A percentile compares a stretch with the other conserved stretches of the same genome.
Evolutionary conservation across 2,329 filamentous ascomycete genomes (phyloP).

Genomic region (Diaporthe sp.): DNA sequence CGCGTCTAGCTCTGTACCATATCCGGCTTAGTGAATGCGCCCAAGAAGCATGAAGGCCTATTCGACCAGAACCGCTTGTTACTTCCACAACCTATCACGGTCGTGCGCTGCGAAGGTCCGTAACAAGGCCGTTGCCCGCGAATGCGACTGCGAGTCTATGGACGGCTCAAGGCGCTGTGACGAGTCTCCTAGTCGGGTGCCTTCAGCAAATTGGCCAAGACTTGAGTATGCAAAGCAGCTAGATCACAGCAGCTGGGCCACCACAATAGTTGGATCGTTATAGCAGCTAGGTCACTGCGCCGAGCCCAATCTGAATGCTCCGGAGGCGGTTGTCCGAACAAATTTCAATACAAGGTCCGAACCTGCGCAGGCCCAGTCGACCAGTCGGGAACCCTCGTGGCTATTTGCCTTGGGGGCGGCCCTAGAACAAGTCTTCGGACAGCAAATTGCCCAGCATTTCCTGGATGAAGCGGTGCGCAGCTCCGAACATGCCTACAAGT

Average conservation of each 20-base stretch:
- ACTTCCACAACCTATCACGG: no score
- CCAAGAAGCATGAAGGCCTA: neutral
- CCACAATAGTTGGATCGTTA: neutral
- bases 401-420: neutral
- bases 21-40: neutral
- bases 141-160: neutral
- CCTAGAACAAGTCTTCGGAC: neutral
- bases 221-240: neutral
- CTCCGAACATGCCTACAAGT: neutral
- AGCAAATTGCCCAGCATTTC: neutral
- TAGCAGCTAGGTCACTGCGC: neutral
- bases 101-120: no score
- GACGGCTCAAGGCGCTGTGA: neutral
- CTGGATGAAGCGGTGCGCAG: neutral
- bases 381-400: neutral
- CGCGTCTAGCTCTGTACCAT: neutral
- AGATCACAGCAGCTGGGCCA: neutral
- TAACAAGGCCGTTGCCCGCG: neutral
- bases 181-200: neutral
- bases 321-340: constrained; percentile 2
- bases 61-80: no score
- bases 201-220: neutral
- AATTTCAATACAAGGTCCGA: neutral
- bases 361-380: neutral
- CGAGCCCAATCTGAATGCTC: neutral